Percentiles rank a stretch among this genome's conserved stretches.
These are phyloP conservation scores for Piper betle DNA, from an alignment of 164 flowering plant species.

Conservation along the genomic window DNA sequence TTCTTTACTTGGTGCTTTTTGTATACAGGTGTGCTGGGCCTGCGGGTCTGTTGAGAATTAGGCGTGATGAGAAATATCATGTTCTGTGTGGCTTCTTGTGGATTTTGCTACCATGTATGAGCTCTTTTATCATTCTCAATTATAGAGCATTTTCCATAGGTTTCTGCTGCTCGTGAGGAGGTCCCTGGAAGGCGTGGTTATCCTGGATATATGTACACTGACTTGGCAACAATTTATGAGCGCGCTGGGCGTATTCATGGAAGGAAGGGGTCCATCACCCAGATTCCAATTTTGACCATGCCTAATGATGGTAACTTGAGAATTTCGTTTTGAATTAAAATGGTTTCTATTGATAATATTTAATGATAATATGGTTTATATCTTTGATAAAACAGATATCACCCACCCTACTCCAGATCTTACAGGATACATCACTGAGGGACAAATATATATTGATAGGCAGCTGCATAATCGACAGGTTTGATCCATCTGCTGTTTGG, in stretches of 20 bases:
- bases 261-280: slow-evolving; percentile 92
- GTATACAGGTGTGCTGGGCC: too few relatives aligned
- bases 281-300: slow-evolving; percentile 95
- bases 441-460: slow-evolving; percentile 93
- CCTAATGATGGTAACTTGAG: slow-evolving; percentile 74
- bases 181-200: slow-evolving; percentile 99
- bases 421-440: slow-evolving; percentile 96
- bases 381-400: slow-evolving; percentile 42
- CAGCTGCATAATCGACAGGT: slow-evolving; percentile 94
- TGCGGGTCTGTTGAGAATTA: not conserved
- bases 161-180: slow-evolving; percentile 99
- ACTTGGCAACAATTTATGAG: slow-evolving; percentile 93
- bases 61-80: too few relatives aligned
- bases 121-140: too few relatives aligned
- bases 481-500: not conserved
- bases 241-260: slow-evolving; percentile 99
- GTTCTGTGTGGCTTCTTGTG: too few relatives aligned
- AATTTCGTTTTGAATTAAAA: not conserved
- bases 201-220: slow-evolving; percentile 99
- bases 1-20: not conserved
- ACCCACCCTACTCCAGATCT: slow-evolving; percentile 99
- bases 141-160: slow-evolving; percentile 25
- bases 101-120: too few relatives aligned
- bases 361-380: not conserved
- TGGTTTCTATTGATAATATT: not conserved